A percentile compares a stretch with the other conserved stretches of the same genome.
Evolutionary conservation across 108 stramenopile species (phyloP).

Genomic region (Cyclotella choctawhatcheeana): DNA sequence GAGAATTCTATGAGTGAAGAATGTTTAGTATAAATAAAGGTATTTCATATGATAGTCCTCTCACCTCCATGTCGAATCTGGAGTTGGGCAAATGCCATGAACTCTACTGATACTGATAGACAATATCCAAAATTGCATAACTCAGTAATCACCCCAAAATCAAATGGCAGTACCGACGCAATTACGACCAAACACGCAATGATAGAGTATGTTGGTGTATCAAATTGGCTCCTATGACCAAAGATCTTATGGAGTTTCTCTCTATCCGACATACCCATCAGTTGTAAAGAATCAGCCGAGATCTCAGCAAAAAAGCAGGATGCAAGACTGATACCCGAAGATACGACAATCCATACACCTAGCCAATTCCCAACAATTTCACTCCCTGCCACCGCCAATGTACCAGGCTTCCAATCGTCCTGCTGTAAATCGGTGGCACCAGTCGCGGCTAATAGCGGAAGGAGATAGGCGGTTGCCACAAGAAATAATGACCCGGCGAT

Average conservation of each 20-base stretch:
- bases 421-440: slow-evolving; percentile 73
- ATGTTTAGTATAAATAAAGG: background rate
- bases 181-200: slow-evolving; percentile 27
- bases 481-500: slow-evolving; percentile 70
- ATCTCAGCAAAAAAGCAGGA: slow-evolving; percentile 96
- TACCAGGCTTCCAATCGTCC: slow-evolving; percentile 85
- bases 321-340: slow-evolving; percentile 88
- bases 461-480: slow-evolving; percentile 85
- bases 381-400: slow-evolving; percentile 74
- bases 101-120: slow-evolving; percentile 2
- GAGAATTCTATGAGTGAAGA: background rate
- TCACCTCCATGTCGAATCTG: slow-evolving; percentile 2
- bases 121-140: slow-evolving; percentile 12
- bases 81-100: background rate
- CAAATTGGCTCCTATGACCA: slow-evolving; percentile 68
- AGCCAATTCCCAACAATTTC: slow-evolving; percentile 90
- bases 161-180: slow-evolving; percentile 1
- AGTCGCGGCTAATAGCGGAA: slow-evolving; percentile 82
- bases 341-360: slow-evolving; percentile 90
- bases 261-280: slow-evolving; percentile 77
- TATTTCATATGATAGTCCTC: background rate
- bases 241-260: slow-evolving; percentile 89
- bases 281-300: slow-evolving; percentile 86
- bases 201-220: slow-evolving; percentile 90
- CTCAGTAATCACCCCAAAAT: slow-evolving; percentile 1